Conservation (phyloP, 2,329 filamentous ascomycete species). For the Ophiostoma australiae region DNA sequence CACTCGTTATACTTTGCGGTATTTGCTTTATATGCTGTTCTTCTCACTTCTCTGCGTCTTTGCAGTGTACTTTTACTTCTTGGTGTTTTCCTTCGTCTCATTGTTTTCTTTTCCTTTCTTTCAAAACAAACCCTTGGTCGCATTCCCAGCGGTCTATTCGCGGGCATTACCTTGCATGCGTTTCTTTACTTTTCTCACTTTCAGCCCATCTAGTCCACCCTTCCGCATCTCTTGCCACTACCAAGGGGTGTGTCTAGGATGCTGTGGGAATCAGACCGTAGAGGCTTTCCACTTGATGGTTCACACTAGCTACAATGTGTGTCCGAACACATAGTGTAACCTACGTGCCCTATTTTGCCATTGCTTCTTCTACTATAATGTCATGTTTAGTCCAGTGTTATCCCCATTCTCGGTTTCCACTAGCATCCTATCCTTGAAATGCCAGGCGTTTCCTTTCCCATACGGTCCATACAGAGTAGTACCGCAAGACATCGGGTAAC, state of each 20-base stretch:
- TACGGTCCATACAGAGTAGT: background rate
- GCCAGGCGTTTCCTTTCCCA: background rate
- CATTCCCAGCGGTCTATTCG: background rate
- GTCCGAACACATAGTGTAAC: slow-evolving; percentile 2
- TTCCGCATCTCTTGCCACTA: background rate
- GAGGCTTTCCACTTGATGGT: background rate
- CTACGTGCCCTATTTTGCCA: background rate
- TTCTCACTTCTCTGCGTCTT: background rate
- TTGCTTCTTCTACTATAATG: background rate
- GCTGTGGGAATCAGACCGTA: background rate
- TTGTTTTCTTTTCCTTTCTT: background rate
- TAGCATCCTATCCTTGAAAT: background rate
- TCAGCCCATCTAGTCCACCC: background rate
- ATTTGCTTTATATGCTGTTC: background rate
- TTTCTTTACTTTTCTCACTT: background rate
- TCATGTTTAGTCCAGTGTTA: background rate
- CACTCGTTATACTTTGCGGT: background rate
- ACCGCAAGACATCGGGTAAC: background rate
- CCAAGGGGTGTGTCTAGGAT: background rate
- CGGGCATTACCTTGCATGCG: background rate
- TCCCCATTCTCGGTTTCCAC: background rate
- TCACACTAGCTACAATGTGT: background rate
- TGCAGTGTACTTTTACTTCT: background rate
- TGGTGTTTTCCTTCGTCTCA: background rate
- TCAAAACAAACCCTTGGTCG: background rate